Evolutionary conservation across 2,329 filamentous ascomycete genomes (phyloP).

Genomic region (Metarhizium rileyi): DNA sequence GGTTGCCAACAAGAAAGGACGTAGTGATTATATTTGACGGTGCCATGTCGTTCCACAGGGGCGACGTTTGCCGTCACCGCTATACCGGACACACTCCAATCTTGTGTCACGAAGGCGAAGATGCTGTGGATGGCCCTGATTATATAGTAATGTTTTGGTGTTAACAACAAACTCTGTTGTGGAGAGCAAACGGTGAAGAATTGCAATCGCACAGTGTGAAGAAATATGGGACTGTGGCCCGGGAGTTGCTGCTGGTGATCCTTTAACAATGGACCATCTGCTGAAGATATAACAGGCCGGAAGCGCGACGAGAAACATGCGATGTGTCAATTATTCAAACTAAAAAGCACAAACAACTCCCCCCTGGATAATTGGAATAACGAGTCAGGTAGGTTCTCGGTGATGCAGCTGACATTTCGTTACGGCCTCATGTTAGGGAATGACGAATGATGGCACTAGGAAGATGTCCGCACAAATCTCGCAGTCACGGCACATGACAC

Average conservation of each 20-base stretch:
- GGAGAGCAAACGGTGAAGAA: neutral
- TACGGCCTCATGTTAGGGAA: neutral
- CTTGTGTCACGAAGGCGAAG: neutral
- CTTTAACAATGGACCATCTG: neutral
- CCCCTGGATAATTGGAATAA: neutral
- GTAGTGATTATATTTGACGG: constrained; percentile 33
- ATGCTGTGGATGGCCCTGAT: neutral
- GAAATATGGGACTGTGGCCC: neutral
- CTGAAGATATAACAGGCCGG: neutral
- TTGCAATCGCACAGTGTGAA: neutral
- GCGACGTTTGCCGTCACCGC: constrained; percentile 2
- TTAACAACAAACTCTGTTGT: neutral
- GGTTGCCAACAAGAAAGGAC: constrained; percentile 59
- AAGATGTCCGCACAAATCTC: constrained; percentile 29
- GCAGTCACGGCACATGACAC: neutral
- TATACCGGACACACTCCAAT: neutral
- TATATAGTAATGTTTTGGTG: constrained; percentile 3
- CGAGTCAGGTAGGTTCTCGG: neutral
- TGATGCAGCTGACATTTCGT: neutral
- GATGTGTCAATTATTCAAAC: neutral
- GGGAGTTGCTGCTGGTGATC: neutral
- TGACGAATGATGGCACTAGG: constrained; percentile 14
- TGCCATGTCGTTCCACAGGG: constrained; percentile 16
- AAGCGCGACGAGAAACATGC: neutral
- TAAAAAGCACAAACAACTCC: neutral